phyloP scores from a whole-genome alignment of 2,329 filamentous ascomycete genomes.

The Fusarium armeniacum region DNA sequence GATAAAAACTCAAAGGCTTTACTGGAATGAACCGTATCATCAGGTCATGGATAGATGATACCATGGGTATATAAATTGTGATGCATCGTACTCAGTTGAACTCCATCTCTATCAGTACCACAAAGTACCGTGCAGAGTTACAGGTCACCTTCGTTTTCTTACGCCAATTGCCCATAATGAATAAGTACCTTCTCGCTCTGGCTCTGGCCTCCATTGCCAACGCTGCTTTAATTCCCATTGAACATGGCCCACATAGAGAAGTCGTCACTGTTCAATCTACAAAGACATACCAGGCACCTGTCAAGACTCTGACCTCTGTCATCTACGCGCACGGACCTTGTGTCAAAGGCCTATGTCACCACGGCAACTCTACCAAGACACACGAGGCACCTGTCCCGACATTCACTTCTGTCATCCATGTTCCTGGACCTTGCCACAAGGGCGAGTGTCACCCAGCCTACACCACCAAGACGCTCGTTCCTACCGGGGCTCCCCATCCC shows the following conservation, averaged over 20 bases:
- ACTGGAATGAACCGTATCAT: not conserved
- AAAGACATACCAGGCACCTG: not conserved
- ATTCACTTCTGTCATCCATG: not conserved
- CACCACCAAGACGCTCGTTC: slow-evolving; percentile 8
- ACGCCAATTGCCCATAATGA: slow-evolving; percentile 3
- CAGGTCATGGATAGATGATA: not conserved
- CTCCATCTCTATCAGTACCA: not conserved
- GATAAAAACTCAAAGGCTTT: not conserved
- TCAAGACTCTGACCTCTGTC: not conserved
- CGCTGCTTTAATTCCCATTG: slow-evolving; percentile 26
- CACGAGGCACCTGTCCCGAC: not conserved
- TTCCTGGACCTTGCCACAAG: not conserved
- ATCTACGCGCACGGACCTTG: not conserved
- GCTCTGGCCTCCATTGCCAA: slow-evolving; percentile 15
- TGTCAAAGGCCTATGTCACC: not conserved
- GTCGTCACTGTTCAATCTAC: not conserved
- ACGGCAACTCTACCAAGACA: not conserved
- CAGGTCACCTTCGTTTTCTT: not conserved
- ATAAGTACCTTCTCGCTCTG: slow-evolving; percentile 19
- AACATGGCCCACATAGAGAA: slow-evolving; percentile 16
- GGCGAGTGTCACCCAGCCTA: not conserved
- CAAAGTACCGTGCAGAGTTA: not conserved
- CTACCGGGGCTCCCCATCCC: slow-evolving; percentile 7
- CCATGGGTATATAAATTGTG: not conserved
- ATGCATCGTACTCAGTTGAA: not conserved